Conservation (phyloP, 345 rosid species). For the Erysimum cheiranthoides region DNA sequence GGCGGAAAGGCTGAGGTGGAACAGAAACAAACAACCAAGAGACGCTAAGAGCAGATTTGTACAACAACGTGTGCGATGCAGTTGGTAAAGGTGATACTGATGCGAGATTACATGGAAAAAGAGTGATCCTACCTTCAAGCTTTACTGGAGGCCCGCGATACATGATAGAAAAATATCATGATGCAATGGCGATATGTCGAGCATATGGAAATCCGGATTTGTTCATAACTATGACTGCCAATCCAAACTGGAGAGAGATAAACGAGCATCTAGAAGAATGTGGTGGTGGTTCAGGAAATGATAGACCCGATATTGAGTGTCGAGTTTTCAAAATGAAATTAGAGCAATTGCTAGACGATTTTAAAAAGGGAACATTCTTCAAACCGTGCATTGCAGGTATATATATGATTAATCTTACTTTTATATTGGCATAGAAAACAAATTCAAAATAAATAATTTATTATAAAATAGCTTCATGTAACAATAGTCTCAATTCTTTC, state of each 20-base stretch:
- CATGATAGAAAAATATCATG: constrained; percentile 4
- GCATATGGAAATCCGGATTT: not conserved
- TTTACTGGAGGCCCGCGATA: not conserved
- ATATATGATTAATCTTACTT: not conserved
- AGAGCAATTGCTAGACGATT: not conserved
- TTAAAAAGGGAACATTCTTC: not conserved
- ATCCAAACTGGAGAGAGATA: not conserved
- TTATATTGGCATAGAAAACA: no score
- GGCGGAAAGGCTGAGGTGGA: not conserved
- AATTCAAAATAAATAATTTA: no score
- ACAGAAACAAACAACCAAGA: not conserved
- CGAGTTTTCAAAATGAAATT: not conserved
- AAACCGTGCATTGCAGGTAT: not conserved
- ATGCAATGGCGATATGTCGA: not conserved
- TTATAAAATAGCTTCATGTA: no score
- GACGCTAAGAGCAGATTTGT: not conserved
- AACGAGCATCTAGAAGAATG: not conserved
- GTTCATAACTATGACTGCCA: not conserved
- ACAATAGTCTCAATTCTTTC: no score
- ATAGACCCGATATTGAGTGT: not conserved
- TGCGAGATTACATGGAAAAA: not conserved
- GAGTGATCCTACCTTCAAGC: not conserved
- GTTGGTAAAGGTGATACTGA: not conserved
- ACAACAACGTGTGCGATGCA: not conserved
- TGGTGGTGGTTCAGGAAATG: not conserved